These are phyloP conservation scores for Maudiozyma serrabonitensis DNA, from an alignment of 805 yeast species.

Conservation along the genomic window DNA sequence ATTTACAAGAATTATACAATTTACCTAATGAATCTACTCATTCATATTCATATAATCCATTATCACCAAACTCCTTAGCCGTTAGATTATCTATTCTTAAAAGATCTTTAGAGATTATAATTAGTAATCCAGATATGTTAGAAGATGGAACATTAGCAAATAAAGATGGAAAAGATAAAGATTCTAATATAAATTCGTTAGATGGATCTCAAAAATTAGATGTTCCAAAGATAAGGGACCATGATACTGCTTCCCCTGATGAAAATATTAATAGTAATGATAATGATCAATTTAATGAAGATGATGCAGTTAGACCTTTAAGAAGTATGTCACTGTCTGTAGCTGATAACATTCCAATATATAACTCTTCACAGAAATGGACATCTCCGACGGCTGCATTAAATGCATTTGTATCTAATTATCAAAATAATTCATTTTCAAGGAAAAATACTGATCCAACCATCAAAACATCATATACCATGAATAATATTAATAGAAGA, in stretches of 20 bases:
- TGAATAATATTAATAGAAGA: not conserved
- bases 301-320: not conserved
- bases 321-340: slow-evolving; percentile 5
- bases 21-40: slow-evolving; percentile 76
- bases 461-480: not conserved
- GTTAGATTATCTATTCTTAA: slow-evolving; percentile 65
- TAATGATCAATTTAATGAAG: not conserved
- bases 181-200: not conserved
- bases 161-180: not conserved
- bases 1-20: slow-evolving; percentile 38
- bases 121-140: slow-evolving; percentile 44
- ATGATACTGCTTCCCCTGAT: no score
- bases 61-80: slow-evolving; percentile 73
- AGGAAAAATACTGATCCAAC: slow-evolving; percentile 3
- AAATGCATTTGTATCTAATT: slow-evolving; percentile 22
- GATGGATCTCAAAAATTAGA: not conserved
- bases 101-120: slow-evolving; percentile 63
- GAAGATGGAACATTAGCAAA: slow-evolving; percentile 1
- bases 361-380: slow-evolving; percentile 5
- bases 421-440: not conserved
- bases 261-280: not conserved
- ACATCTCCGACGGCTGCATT: slow-evolving; percentile 20
- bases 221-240: not conserved
- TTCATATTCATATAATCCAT: slow-evolving; percentile 74
- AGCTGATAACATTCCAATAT: slow-evolving; percentile 1